phyloP scores from a whole-genome alignment of 2,329 filamentous ascomycete genomes.

The Diaporthe vexans region DNA sequence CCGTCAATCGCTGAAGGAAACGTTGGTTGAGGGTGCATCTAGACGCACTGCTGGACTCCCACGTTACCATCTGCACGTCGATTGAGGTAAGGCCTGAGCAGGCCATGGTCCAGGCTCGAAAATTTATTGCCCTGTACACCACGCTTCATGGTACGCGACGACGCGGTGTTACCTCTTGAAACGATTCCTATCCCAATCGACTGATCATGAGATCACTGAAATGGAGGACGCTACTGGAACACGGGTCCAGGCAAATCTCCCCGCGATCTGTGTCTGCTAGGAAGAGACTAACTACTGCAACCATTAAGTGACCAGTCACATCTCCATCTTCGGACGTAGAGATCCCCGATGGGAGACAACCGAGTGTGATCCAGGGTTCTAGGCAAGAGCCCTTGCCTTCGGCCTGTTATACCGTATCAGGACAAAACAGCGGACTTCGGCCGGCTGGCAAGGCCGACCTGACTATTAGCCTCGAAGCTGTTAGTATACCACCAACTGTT shows the following conservation, averaged over 20 bases:
- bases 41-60: neutral
- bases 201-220: conserved; percentile 22
- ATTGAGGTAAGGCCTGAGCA: neutral
- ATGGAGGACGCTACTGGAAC: neutral
- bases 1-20: conserved; percentile 11
- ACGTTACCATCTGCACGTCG: neutral
- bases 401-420: conserved; percentile 1
- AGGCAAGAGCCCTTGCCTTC: neutral
- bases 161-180: conserved; percentile 30
- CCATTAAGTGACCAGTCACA: conserved; percentile 15
- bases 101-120: conserved; percentile 2
- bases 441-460: conserved; percentile 7
- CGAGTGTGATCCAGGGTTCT: neutral
- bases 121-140: neutral
- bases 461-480: neutral
- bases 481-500: neutral
- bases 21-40: neutral
- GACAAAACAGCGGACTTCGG: conserved; percentile 13
- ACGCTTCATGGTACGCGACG: conserved; percentile 5
- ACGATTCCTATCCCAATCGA: conserved; percentile 9
- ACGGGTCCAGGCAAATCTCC: neutral
- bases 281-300: neutral
- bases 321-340: neutral
- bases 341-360: neutral
- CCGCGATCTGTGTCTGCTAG: neutral